Conservation (phyloP, 345 rosid species). For the Cardamine resedifolia region DNA sequence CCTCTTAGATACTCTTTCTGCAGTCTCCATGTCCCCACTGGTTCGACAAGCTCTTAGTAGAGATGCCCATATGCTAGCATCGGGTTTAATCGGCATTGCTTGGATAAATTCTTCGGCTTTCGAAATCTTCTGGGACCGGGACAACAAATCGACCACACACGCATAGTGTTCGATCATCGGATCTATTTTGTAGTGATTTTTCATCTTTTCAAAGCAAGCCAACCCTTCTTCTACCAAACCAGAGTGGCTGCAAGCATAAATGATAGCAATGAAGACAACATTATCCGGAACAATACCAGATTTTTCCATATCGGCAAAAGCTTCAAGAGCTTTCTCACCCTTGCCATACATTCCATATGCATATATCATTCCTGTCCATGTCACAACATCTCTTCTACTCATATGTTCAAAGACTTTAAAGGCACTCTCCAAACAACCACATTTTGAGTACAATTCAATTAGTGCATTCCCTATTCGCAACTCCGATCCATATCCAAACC, state of each 20-base stretch:
- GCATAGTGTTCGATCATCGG: constrained; percentile 56
- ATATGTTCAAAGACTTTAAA: constrained; percentile 46
- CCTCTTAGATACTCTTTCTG: constrained; percentile 44
- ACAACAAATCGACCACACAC: constrained; percentile 55
- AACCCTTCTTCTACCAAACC: constrained; percentile 72
- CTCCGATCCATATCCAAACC: constrained; percentile 52
- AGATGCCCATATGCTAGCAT: constrained; percentile 62
- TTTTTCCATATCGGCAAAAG: constrained; percentile 53
- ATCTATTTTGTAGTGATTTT: constrained; percentile 45
- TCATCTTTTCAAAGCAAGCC: constrained; percentile 52
- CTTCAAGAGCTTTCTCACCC: constrained; percentile 54
- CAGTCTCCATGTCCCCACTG: constrained; percentile 44
- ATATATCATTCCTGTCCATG: constrained; percentile 65
- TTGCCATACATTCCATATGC: constrained; percentile 70
- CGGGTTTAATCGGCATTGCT: constrained; percentile 57
- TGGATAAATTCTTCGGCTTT: constrained; percentile 51
- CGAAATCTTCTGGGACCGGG: constrained; percentile 46
- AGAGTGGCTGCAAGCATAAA: constrained; percentile 77
- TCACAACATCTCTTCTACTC: constrained; percentile 66
- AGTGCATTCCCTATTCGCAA: constrained; percentile 57
- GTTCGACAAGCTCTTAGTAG: constrained; percentile 57
- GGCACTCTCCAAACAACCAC: constrained; percentile 51
- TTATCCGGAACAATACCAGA: constrained; percentile 54
- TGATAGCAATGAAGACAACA: constrained; percentile 54
- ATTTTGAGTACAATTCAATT: constrained; percentile 71